Conservation (phyloP, 148 eudicot genomes). For the Rhododendron henanense region DNA sequence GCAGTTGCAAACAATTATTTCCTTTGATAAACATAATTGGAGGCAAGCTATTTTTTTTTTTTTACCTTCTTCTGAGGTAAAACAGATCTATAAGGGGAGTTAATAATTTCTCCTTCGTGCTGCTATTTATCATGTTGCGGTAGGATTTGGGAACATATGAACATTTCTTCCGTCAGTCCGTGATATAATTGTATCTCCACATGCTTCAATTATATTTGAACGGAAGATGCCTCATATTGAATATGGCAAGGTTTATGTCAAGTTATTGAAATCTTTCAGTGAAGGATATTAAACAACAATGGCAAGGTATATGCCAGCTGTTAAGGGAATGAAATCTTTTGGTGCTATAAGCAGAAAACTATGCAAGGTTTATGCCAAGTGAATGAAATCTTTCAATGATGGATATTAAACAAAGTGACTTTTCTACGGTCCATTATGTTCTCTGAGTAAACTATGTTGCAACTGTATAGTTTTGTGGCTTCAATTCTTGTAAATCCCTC, state of each 20-base stretch:
- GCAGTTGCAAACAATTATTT: not conserved
- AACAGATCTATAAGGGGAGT: not conserved
- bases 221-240: not conserved
- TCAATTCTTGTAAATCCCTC: slow-evolving; percentile 12
- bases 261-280: not conserved
- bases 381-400: not conserved
- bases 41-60: not conserved
- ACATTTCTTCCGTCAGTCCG: not conserved
- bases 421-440: not conserved
- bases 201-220: not conserved
- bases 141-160: not conserved
- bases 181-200: not conserved
- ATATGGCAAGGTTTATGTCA: too few relatives aligned
- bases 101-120: not conserved
- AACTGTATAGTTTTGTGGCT: not conserved
- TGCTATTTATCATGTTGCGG: not conserved
- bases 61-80: not conserved
- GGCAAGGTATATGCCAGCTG: too few relatives aligned
- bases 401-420: not conserved
- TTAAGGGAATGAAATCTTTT: too few relatives aligned
- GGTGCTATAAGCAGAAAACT: not conserved
- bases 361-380: not conserved
- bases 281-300: too few relatives aligned
- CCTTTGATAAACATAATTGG: not conserved
- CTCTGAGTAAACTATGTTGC: not conserved